Evolutionary conservation across 306 rosid genomes (phyloP).

Genomic region (Fragaria nilgerrensis): DNA sequence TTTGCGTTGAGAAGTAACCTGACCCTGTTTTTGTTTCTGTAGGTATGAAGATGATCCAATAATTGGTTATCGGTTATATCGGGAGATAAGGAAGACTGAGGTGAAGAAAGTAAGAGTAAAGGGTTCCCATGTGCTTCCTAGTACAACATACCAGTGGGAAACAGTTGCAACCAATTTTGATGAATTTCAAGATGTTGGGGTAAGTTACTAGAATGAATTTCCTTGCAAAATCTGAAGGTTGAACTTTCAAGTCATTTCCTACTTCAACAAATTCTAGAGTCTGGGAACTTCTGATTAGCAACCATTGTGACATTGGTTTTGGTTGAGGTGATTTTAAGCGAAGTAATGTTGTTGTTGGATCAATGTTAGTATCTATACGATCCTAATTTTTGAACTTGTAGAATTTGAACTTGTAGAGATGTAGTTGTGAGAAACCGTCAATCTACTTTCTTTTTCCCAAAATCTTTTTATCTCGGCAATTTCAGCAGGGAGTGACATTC

Average conservation of each 20-base stretch:
- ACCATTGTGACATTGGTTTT: background rate
- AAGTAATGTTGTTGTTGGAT: background rate
- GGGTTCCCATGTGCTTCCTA: slow-evolving; percentile 72
- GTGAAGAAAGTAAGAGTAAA: slow-evolving; percentile 67
- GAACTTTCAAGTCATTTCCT: background rate
- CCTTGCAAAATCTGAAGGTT: background rate
- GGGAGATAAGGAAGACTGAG: slow-evolving; percentile 87
- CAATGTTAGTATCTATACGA: background rate
- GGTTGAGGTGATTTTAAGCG: background rate
- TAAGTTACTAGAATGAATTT: slow-evolving; percentile 44
- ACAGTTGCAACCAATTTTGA: slow-evolving; percentile 88
- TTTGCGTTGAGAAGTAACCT: slow-evolving; percentile 26
- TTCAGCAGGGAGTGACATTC: background rate
- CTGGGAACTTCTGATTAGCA: background rate
- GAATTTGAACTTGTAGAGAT: background rate
- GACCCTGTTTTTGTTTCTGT: slow-evolving; percentile 35
- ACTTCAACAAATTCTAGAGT: background rate
- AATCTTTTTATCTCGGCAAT: background rate
- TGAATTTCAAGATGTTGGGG: slow-evolving; percentile 87
- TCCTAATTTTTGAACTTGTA: background rate
- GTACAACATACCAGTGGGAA: slow-evolving; percentile 77
- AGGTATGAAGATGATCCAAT: slow-evolving; percentile 97
- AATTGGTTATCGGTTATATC: slow-evolving; percentile 86
- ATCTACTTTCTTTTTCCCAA: background rate
- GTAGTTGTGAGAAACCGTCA: background rate